Conservation (phyloP, 2,329 filamentous ascomycete species). For the Colletotrichum sp. region DNA sequence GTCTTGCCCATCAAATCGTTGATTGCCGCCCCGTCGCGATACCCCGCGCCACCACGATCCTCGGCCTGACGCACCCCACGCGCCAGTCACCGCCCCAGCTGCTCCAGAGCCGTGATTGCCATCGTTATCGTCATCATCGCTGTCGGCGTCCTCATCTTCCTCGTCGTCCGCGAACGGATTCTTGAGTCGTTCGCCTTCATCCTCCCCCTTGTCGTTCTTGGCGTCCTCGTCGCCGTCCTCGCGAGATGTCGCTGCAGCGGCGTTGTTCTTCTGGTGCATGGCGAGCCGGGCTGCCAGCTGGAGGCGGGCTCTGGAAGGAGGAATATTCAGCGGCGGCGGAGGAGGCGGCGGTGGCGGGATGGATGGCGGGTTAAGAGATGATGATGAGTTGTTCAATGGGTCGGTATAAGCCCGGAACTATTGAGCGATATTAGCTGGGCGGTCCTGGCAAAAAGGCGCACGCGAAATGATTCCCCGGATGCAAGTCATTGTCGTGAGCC, state of each 20-base stretch:
- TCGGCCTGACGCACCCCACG: slow-evolving; percentile 28
- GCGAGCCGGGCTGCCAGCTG: slow-evolving; percentile 90
- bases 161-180: slow-evolving; percentile 65
- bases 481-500: slow-evolving; percentile 11
- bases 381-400: slow-evolving; percentile 51
- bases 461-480: not conserved
- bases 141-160: slow-evolving; percentile 47
- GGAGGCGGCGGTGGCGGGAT: slow-evolving; percentile 66
- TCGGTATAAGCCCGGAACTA: slow-evolving; percentile 67
- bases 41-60: slow-evolving; percentile 57
- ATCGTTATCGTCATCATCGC: slow-evolving; percentile 59
- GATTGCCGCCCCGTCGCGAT: slow-evolving; percentile 31
- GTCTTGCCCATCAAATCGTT: slow-evolving; percentile 46
- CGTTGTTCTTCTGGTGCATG: slow-evolving; percentile 71
- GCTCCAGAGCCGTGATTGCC: slow-evolving; percentile 28
- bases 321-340: slow-evolving; percentile 83
- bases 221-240: slow-evolving; percentile 46
- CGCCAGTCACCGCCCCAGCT: slow-evolving; percentile 31
- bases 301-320: slow-evolving; percentile 83
- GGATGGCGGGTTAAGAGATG: slow-evolving; percentile 61
- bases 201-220: slow-evolving; percentile 31
- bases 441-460: not conserved
- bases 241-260: slow-evolving; percentile 46
- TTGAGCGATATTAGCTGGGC: slow-evolving; percentile 15
- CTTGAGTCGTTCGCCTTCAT: slow-evolving; percentile 35